Evolutionary conservation across 345 rosid genomes (phyloP).

Genomic region (Anacardium occidentale): DNA sequence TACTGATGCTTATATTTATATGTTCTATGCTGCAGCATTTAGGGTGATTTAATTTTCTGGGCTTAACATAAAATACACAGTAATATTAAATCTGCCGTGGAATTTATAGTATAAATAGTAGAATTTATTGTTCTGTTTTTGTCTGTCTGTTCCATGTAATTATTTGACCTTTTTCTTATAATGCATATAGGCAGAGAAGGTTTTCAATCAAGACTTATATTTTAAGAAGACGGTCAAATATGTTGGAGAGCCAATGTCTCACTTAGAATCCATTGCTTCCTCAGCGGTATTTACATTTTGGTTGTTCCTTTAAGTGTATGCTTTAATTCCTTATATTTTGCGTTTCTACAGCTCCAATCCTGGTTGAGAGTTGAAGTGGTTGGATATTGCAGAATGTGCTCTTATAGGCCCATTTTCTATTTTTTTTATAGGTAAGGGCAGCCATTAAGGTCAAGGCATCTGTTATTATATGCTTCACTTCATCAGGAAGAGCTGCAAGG

Average conservation of each 20-base stretch:
- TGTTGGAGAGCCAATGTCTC: constrained; percentile 97
- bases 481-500: constrained; percentile 99
- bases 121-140: neutral
- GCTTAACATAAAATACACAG: neutral
- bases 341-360: neutral
- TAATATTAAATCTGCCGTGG: neutral
- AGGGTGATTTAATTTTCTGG: constrained; percentile 7
- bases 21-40: neutral
- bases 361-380: neutral
- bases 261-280: constrained; percentile 95
- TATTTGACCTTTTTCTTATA: neutral
- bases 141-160: neutral
- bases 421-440: constrained; percentile 73
- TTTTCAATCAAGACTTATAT: constrained; percentile 87
- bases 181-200: constrained; percentile 81
- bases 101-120: neutral
- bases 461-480: constrained; percentile 91
- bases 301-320: neutral
- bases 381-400: neutral
- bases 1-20: neutral
- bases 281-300: constrained; percentile 62
- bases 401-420: constrained; percentile 4
- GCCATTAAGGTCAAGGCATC: constrained; percentile 99
- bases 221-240: constrained; percentile 90
- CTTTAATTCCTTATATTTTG: neutral